Evolutionary conservation across 176 grass and related monocot genomes (phyloP).

Genomic region (Tillandsia fasciculata): DNA sequence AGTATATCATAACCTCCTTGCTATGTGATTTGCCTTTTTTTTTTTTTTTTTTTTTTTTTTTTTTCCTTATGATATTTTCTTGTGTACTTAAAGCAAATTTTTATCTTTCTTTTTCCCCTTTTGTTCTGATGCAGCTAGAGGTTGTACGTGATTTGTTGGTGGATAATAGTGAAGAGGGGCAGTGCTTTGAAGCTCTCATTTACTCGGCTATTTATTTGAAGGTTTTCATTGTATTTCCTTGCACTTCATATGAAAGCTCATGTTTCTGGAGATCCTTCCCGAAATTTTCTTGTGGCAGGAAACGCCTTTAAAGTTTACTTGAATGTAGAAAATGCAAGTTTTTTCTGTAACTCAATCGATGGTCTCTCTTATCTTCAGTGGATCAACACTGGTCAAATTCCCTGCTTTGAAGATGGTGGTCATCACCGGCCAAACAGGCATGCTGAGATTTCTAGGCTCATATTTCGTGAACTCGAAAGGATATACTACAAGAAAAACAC

Average conservation of each 20-base stretch:
- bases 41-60: constrained; percentile 12
- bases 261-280: not conserved
- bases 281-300: not conserved
- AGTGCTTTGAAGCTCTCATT: constrained; percentile 54
- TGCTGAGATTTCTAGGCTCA: constrained; percentile 83
- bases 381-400: constrained; percentile 92
- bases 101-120: not conserved
- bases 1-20: no score
- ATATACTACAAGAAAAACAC: constrained; percentile 48
- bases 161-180: constrained; percentile 33
- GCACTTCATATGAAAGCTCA: not conserved
- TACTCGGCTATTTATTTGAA: constrained; percentile 89
- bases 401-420: constrained; percentile 86
- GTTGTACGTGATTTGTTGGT: constrained; percentile 51
- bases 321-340: not conserved
- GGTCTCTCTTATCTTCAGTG: constrained; percentile 35
- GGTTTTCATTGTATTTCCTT: constrained; percentile 20
- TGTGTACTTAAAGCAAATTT: not conserved
- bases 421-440: constrained; percentile 83
- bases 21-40: constrained; percentile 1
- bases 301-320: not conserved
- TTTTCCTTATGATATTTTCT: constrained; percentile 7
- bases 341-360: constrained; percentile 1
- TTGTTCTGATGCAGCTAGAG: constrained; percentile 54
- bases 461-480: constrained; percentile 81